A percentile compares a stretch with the other conserved stretches of the same genome.
phyloP scores from a whole-genome alignment of 768 basidiomycete species.

The Pulveroboletus sp. region DNA sequence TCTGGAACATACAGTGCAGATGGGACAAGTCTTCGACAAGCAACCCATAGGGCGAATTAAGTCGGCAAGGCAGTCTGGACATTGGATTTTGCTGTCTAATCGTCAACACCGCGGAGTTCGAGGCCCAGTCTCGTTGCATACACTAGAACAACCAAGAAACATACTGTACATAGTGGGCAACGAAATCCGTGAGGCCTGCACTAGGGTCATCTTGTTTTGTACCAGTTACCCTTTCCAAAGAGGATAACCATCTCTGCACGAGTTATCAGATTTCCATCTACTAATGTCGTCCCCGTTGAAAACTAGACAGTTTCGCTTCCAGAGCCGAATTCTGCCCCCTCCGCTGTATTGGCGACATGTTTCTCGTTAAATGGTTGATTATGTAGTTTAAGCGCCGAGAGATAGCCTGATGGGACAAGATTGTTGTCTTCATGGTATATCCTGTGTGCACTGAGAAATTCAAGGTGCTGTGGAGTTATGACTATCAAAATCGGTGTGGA shows the following conservation, averaged over 20 bases:
- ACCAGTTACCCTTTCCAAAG: slow-evolving; percentile 5
- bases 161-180: slow-evolving; percentile 4
- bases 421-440: slow-evolving; percentile 24
- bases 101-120: not conserved
- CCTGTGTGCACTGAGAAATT: slow-evolving; percentile 19
- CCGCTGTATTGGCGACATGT: not conserved
- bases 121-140: not conserved
- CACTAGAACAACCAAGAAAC: slow-evolving; percentile 13
- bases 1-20: slow-evolving; percentile 3
- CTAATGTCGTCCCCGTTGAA: not conserved
- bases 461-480: slow-evolving; percentile 20
- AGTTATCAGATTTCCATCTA: not conserved
- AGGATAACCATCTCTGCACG: not conserved
- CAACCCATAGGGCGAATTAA: slow-evolving; percentile 1
- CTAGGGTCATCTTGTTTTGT: not conserved
- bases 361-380: slow-evolving; percentile 12
- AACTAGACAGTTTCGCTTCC: slow-evolving; percentile 18
- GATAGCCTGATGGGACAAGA: slow-evolving; percentile 20
- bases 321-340: not conserved
- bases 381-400: slow-evolving; percentile 11
- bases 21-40: slow-evolving; percentile 43
- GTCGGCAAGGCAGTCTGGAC: no score
- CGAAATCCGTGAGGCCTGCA: not conserved
- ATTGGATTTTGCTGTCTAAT: not conserved
- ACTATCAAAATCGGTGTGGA: slow-evolving; percentile 11